Percentiles rank a stretch among this genome's conserved stretches.
Conservation (phyloP, 1,139 yeast genomes). For the Magnusiomyces magnusii region DNA sequence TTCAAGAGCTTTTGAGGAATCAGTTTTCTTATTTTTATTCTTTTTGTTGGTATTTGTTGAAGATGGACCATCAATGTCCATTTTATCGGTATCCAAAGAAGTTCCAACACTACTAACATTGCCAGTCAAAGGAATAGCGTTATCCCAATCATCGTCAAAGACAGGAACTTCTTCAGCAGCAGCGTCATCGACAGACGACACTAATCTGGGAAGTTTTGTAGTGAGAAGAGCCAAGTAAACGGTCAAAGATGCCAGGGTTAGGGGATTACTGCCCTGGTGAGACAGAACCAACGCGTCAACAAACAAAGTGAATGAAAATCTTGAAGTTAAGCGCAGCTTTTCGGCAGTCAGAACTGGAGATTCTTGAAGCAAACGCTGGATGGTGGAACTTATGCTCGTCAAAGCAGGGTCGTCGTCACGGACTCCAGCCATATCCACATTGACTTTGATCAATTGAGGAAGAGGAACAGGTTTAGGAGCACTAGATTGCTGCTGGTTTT, state of each 20-base stretch:
- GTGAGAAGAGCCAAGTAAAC: slow-evolving; percentile 73
- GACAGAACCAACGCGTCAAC: slow-evolving; percentile 77
- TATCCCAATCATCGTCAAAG: slow-evolving; percentile 81
- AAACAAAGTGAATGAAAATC: slow-evolving; percentile 65
- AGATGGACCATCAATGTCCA: slow-evolving; percentile 2
- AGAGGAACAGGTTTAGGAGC: slow-evolving; percentile 7
- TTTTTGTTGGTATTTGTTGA: neutral
- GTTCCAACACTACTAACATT: neutral
- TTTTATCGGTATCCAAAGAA: slow-evolving; percentile 12
- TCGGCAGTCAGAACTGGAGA: slow-evolving; percentile 37
- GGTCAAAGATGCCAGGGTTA: slow-evolving; percentile 70
- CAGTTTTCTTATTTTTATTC: too few species aligned
- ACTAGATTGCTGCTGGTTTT: neutral
- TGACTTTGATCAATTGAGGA: slow-evolving; percentile 54
- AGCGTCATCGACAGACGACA: slow-evolving; percentile 51
- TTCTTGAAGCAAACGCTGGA: slow-evolving; percentile 28
- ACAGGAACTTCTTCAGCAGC: slow-evolving; percentile 78
- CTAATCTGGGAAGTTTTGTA: slow-evolving; percentile 64
- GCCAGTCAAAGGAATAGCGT: slow-evolving; percentile 42
- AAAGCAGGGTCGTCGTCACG: slow-evolving; percentile 32
- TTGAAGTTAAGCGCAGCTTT: slow-evolving; percentile 55
- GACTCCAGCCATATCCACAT: slow-evolving; percentile 50
- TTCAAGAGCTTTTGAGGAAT: too few species aligned
- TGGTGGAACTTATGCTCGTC: slow-evolving; percentile 40
- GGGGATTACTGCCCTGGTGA: slow-evolving; percentile 53